Percentiles rank a stretch among this genome's conserved stretches.
Evolutionary conservation across 2,329 filamentous ascomycete genomes (phyloP).

Genomic region (Onygenales sp.): DNA sequence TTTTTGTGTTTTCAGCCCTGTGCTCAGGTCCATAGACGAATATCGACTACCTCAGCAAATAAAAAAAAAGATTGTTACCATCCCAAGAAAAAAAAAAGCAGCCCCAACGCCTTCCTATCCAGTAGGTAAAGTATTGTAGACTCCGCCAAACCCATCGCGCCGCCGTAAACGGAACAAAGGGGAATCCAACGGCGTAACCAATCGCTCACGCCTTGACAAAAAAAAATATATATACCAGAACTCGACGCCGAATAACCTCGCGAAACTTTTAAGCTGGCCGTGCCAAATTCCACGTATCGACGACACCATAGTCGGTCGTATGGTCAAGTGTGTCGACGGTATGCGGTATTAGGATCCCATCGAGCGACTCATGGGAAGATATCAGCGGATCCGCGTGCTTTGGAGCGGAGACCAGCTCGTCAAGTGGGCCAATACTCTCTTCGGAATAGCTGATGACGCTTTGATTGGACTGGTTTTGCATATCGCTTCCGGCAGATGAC

Average conservation of each 20-base stretch:
- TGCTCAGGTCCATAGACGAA: no score
- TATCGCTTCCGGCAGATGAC: constrained; percentile 31
- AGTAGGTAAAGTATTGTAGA: no score
- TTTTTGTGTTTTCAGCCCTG: no score
- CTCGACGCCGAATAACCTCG: constrained; percentile 1
- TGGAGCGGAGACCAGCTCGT: neutral
- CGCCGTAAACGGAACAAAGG: no score
- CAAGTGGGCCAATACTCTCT: constrained; percentile 45
- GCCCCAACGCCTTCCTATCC: no score
- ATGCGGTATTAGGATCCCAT: constrained; percentile 1
- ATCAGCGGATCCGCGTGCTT: neutral
- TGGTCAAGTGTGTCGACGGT: neutral
- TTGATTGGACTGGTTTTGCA: constrained; percentile 29
- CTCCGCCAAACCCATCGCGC: no score
- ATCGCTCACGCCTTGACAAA: neutral
- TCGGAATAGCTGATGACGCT: constrained; percentile 53
- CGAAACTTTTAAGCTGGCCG: neutral
- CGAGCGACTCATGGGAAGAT: neutral
- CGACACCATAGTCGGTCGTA: neutral
- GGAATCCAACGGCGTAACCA: no score
- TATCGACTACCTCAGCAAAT: no score
- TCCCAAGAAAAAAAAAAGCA: no score
- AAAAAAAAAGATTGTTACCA: no score
- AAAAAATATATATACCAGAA: constrained; percentile 4
- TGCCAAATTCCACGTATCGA: neutral